Conservation (phyloP, 1,139 yeast genomes). For the Wickerhamomyces sp. region DNA sequence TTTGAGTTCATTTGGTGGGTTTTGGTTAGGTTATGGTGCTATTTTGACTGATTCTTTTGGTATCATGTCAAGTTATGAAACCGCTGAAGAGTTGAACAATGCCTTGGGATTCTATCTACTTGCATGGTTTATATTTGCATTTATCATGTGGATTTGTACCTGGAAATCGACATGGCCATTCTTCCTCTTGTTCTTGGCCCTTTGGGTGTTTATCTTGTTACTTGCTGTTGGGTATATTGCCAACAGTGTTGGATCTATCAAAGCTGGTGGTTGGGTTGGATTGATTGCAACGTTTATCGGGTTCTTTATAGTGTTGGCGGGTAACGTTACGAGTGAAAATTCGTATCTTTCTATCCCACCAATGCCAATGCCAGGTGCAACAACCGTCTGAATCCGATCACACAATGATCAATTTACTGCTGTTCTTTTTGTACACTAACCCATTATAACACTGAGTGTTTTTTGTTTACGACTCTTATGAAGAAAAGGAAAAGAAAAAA, state of each 20-base stretch:
- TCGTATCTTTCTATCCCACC: conserved; percentile 56
- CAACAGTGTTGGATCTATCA: conserved; percentile 39
- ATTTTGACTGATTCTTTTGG: conserved; percentile 53
- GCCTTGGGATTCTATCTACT: conserved; percentile 56
- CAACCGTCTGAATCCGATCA: conserved; percentile 18
- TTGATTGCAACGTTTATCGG: conserved; percentile 56
- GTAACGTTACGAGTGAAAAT: conserved; percentile 58
- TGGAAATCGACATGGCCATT: conserved; percentile 66
- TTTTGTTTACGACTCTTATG: too few relatives aligned
- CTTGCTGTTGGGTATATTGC: conserved; percentile 57
- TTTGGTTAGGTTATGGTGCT: conserved; percentile 68
- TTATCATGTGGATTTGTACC: conserved; percentile 53
- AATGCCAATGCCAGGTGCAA: conserved; percentile 46
- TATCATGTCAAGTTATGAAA: conserved; percentile 44
- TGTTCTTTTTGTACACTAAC: too few relatives aligned
- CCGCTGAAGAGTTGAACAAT: conserved; percentile 38
- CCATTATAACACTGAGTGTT: too few relatives aligned
- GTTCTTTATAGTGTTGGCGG: conserved; percentile 64
- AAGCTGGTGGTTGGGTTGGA: conserved; percentile 72
- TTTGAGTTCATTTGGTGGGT: conserved; percentile 68
- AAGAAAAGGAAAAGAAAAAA: too few relatives aligned
- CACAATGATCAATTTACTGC: too few relatives aligned
- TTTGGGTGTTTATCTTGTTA: conserved; percentile 53
- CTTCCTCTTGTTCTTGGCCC: conserved; percentile 45
- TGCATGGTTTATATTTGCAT: conserved; percentile 70